Evolutionary conservation across 176 grass and related monocot species (phyloP).

Genomic region (Triticum timopheevii): DNA sequence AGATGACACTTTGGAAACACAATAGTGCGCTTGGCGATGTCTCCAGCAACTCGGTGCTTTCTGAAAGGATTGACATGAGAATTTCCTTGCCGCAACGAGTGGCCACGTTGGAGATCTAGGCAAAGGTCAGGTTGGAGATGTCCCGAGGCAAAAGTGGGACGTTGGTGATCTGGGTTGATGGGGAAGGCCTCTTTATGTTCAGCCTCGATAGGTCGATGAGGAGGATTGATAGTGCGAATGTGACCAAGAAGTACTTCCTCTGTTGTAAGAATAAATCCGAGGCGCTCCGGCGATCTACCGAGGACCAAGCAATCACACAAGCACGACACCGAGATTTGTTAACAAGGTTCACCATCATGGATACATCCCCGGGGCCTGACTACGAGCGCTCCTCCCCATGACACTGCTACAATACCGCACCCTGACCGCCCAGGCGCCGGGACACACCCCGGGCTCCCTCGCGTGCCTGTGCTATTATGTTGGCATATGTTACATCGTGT

Average conservation of each 20-base stretch:
- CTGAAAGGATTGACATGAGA: conserved; percentile 11
- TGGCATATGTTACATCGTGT: too few species aligned
- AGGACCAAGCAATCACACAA: too few species aligned
- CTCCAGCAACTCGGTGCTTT: background rate
- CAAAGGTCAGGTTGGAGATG: conserved; percentile 27
- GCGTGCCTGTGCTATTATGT: too few species aligned
- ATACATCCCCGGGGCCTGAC: too few species aligned
- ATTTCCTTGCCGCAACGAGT: conserved; percentile 9
- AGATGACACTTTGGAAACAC: conserved; percentile 35
- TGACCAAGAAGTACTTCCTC: conserved; percentile 24
- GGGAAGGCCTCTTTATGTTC: conserved; percentile 34
- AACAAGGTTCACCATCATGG: too few species aligned
- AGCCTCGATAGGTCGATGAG: conserved; percentile 17
- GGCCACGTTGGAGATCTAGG: background rate
- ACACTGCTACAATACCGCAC: too few species aligned
- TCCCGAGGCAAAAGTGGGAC: conserved; percentile 32
- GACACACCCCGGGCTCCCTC: too few species aligned
- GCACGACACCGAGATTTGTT: too few species aligned
- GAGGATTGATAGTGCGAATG: conserved; percentile 11
- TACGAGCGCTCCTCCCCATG: too few species aligned
- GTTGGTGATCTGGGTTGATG: conserved; percentile 19
- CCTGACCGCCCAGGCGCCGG: too few species aligned
- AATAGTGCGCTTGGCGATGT: background rate
- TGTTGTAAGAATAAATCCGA: background rate
- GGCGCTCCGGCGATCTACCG: too few species aligned